phyloP scores from a whole-genome alignment of 208 protist species.

The Acanthamoeba sp. region DNA sequence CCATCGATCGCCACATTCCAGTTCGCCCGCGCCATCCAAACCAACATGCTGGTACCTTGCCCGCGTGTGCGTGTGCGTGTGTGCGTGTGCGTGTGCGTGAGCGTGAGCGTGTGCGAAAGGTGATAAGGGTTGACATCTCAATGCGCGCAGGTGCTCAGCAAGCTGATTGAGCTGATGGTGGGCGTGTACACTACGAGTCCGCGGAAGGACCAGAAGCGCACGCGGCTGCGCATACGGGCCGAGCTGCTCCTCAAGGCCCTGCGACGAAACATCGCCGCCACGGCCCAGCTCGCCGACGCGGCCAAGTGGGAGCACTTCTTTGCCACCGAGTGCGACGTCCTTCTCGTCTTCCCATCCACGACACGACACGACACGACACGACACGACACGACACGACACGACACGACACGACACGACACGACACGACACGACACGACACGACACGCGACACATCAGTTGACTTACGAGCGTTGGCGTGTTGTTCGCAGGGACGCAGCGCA shows the following conservation, averaged over 20 bases:
- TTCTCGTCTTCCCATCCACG: background rate
- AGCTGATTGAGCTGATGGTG: conserved; percentile 57
- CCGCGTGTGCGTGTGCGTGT: no score
- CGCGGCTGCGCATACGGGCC: conserved; percentile 15
- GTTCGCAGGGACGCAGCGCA: background rate
- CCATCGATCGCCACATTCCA: conserved; percentile 37
- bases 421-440: no score
- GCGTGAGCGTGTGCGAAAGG: no score
- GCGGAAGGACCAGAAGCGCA: conserved; percentile 2
- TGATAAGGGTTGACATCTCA: background rate
- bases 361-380: no score
- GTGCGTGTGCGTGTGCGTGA: background rate
- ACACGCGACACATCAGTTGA: no score
- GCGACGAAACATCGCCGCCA: background rate
- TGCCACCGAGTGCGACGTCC: conserved; percentile 1
- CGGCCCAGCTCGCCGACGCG: background rate
- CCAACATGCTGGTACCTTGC: conserved; percentile 46
- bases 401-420: no score
- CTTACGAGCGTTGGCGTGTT: background rate
- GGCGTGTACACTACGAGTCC: background rate
- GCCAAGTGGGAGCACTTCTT: conserved; percentile 70
- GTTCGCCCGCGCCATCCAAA: conserved; percentile 48
- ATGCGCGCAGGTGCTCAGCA: background rate
- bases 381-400: no score
- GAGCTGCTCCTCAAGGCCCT: conserved; percentile 46